A percentile compares a stretch with the other conserved stretches of the same genome.
Evolutionary conservation across 208 protist genomes (phyloP).

Genomic region (Leishmania tropica): DNA sequence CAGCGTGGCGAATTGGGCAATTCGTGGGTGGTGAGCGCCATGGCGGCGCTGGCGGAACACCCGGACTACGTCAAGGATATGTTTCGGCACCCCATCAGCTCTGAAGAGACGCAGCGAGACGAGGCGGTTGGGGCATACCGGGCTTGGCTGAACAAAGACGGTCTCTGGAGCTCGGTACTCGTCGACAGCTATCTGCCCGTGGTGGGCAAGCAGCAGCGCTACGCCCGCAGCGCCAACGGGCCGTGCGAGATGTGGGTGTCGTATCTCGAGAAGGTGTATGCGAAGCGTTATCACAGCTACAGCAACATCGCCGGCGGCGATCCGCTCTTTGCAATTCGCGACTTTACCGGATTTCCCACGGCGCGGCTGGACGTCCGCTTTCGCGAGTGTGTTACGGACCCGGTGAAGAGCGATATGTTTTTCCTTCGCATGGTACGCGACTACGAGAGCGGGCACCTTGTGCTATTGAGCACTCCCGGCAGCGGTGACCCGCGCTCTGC

Average conservation of each 20-base stretch:
- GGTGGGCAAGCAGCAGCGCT: constrained; percentile 56
- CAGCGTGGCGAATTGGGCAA: constrained; percentile 80
- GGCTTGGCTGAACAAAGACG: constrained; percentile 84
- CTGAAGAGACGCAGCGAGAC: constrained; percentile 55
- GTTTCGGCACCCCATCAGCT: constrained; percentile 68
- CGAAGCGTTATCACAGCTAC: constrained; percentile 83
- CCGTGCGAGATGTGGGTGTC: constrained; percentile 79
- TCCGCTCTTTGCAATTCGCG: constrained; percentile 68
- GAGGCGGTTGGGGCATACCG: constrained; percentile 62
- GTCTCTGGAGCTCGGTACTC: constrained; percentile 82
- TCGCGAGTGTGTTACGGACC: constrained; percentile 38
- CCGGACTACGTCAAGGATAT: constrained; percentile 62
- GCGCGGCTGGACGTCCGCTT: constrained; percentile 74
- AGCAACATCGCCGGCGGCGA: constrained; percentile 75
- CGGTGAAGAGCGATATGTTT: constrained; percentile 45
- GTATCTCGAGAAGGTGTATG: constrained; percentile 89
- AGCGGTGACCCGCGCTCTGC: constrained; percentile 33
- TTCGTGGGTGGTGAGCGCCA: constrained; percentile 74
- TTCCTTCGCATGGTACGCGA: constrained; percentile 51
- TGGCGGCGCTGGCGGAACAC: constrained; percentile 70
- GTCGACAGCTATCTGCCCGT: constrained; percentile 90
- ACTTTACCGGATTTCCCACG: constrained; percentile 77
- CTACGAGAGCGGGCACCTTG: constrained; percentile 47
- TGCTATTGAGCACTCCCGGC: constrained; percentile 24
- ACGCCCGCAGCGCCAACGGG: constrained; percentile 56